Evolutionary conservation across 441 rosid genomes (phyloP).

Genomic region (Erodium moschatum): DNA sequence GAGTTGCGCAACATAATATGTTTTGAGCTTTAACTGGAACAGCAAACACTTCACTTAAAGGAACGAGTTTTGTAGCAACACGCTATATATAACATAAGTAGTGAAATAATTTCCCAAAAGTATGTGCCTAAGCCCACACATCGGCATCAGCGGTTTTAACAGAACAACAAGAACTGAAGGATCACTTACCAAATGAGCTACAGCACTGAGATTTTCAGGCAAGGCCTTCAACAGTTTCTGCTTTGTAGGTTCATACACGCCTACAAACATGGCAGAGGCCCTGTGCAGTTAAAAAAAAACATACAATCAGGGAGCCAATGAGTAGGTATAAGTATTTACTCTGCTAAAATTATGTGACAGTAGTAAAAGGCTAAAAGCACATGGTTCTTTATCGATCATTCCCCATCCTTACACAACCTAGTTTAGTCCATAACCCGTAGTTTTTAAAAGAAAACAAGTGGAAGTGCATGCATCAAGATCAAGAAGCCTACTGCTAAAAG

Average conservation of each 20-base stretch:
- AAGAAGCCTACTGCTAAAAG: not conserved
- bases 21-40: constrained; percentile 13
- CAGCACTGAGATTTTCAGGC: constrained; percentile 80
- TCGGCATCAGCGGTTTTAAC: not conserved
- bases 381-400: not conserved
- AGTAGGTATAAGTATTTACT: not conserved
- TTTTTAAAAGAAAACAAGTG: not conserved
- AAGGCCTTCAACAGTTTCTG: constrained; percentile 65
- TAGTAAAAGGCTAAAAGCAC: too few species aligned
- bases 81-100: not conserved
- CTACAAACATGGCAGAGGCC: constrained; percentile 92
- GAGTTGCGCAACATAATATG: not conserved
- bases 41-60: constrained; percentile 2
- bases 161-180: constrained; percentile 12
- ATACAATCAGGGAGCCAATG: constrained; percentile 1
- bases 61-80: not conserved
- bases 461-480: not conserved
- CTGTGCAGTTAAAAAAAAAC: constrained; percentile 27
- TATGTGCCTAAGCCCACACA: constrained; percentile 5
- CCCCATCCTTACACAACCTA: not conserved
- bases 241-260: constrained; percentile 91
- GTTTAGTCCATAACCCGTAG: not conserved
- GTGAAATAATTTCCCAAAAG: constrained; percentile 2
- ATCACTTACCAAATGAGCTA: constrained; percentile 74
- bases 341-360: not conserved